phyloP scores from a whole-genome alignment of 768 basidiomycete species.

The Hygrocybe punicea region DNA sequence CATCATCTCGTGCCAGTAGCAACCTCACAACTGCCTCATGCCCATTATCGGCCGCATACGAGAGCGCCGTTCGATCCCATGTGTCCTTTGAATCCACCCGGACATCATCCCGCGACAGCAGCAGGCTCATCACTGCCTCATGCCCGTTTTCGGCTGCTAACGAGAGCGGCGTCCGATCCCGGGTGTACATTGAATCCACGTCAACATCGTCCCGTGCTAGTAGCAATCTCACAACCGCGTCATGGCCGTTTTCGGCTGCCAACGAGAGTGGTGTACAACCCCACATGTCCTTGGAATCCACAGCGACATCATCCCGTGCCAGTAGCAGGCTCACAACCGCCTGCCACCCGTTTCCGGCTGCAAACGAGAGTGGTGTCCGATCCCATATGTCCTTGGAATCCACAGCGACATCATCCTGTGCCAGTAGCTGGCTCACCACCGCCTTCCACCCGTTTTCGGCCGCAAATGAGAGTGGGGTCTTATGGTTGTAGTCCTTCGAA shows the following conservation, averaged over 20 bases:
- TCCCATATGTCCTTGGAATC: background rate
- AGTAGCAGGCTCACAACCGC: background rate
- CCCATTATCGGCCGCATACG: background rate
- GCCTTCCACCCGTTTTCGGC: background rate
- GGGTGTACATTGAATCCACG: background rate
- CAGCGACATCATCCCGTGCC: background rate
- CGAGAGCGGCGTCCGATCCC: constrained; percentile 1
- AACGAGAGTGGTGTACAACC: background rate
- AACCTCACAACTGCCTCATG: background rate
- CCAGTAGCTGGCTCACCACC: background rate
- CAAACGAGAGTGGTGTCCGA: background rate
- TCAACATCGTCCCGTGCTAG: background rate
- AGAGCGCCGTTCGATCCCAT: background rate
- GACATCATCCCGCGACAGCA: background rate
- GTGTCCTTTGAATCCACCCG: background rate
- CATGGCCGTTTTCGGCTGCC: background rate
- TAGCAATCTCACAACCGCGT: background rate
- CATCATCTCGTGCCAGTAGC: background rate
- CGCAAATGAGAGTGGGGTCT: background rate
- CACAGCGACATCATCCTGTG: background rate
- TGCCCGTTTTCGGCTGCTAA: constrained; percentile 8
- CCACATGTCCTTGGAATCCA: background rate
- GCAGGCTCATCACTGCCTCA: constrained; percentile 2
- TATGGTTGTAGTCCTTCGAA: background rate
- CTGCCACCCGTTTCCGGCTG: background rate